phyloP scores from a whole-genome alignment of 805 yeast genomes.

The Yamadazyma takamatsuzukensis region DNA sequence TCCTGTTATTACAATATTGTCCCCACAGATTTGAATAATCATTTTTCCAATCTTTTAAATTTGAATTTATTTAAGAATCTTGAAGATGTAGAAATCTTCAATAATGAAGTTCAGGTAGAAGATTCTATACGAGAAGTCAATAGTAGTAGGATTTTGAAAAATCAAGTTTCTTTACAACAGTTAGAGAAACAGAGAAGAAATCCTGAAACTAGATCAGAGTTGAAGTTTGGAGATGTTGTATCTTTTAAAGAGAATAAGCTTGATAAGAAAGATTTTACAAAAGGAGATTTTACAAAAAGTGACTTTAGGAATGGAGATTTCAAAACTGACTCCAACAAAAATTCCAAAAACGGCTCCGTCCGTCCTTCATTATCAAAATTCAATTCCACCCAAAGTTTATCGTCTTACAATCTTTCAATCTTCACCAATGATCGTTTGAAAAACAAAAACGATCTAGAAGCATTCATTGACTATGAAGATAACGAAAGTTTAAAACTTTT shows the following conservation, averaged over 20 bases:
- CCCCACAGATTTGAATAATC: conserved; percentile 31
- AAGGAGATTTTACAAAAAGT: not conserved
- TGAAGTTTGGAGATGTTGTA: not conserved
- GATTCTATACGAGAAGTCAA: conserved; percentile 17
- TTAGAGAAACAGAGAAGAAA: conserved; percentile 9
- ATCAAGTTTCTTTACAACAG: conserved; percentile 22
- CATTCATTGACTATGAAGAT: conserved; percentile 12
- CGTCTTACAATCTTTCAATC: conserved; percentile 10
- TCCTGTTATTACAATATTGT: conserved; percentile 37
- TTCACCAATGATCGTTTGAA: conserved; percentile 9
- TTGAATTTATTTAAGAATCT: conserved; percentile 36
- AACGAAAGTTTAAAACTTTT: conserved; percentile 13
- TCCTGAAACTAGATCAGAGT: too few relatives aligned
- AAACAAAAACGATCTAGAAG: conserved; percentile 9
- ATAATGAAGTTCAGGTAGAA: conserved; percentile 27
- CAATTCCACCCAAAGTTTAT: conserved; percentile 8
- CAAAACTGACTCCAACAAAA: not conserved
- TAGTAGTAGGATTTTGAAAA: conserved; percentile 21
- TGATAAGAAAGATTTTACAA: not conserved
- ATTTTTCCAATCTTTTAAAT: conserved; percentile 31
- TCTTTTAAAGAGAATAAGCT: conserved; percentile 2
- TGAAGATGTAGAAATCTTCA: conserved; percentile 29
- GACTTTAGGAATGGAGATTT: conserved; percentile 1
- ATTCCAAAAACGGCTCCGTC: conserved; percentile 1
- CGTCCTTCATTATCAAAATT: conserved; percentile 8